These are phyloP conservation scores for Kondoa subrosea DNA, from an alignment of 768 basidiomycete species.

Conservation along the genomic window DNA sequence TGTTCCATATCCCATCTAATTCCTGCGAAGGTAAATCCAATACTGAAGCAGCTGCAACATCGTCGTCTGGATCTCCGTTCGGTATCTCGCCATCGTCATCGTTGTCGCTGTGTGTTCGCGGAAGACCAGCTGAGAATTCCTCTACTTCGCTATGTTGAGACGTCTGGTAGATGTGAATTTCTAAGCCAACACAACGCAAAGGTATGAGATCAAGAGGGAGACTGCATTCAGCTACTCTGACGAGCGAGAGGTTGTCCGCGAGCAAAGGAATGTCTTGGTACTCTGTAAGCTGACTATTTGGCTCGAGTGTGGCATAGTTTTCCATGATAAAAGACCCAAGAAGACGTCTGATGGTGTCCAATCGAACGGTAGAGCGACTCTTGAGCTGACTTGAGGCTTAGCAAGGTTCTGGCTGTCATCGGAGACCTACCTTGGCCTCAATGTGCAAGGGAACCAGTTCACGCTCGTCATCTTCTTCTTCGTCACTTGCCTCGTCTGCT, in stretches of 20 bases:
- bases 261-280: background rate
- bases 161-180: conserved; percentile 79
- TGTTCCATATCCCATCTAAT: conserved; percentile 78
- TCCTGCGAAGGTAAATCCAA: conserved; percentile 66
- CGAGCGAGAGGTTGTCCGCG: background rate
- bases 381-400: background rate
- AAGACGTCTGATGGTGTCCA: background rate
- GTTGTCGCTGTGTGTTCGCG: too few relatives aligned
- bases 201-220: conserved; percentile 5
- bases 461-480: background rate
- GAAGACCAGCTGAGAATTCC: conserved; percentile 43
- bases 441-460: conserved; percentile 1
- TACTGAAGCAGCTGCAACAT: conserved; percentile 72
- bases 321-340: background rate
- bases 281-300: background rate
- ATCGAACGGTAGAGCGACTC: background rate
- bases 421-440: background rate
- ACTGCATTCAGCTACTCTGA: conserved; percentile 2
- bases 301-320: background rate
- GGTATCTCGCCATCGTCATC: conserved; percentile 15
- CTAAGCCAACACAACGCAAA: conserved; percentile 8
- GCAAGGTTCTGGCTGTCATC: background rate
- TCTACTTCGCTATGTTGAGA: conserved; percentile 43
- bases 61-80: conserved; percentile 50
- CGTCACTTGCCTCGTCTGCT: background rate